Base-by-base conservation (phyloP, 2,329 filamentous ascomycete species). In the Colletotrichum tabaci region DNA sequence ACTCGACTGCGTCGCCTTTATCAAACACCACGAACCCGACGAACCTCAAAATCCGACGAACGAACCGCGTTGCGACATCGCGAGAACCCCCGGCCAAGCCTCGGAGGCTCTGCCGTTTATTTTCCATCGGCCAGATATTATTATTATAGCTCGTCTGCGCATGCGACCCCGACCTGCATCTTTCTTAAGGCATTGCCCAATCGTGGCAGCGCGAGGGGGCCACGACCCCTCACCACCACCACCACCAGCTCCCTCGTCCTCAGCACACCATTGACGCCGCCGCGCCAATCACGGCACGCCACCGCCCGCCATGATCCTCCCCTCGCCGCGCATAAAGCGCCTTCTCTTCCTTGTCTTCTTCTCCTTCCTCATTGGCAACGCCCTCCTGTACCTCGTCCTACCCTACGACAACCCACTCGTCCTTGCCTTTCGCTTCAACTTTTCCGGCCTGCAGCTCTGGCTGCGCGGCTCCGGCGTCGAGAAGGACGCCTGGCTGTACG, bases 401-500 rank as follows among this genome's bases (percentile, higher is more conserved):
- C 74, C 74, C 8, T 62, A 67, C 56, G 74, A 75, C 56, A 74
- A 66, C 53, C 52, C 69, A 15, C 46, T 72, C 26, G 62, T 66
- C 18, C 71, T 75, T 7, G 71, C 71, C 35, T n/a, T 74, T 8
- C 73, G 68, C 63, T 75, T 74, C 71, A 64, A 73, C 46, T 21
- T 60, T 18, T 66, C 67, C 16, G 79, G 82, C n/a, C 61, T 81
- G 44, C 74, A 77, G 52, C 79, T 80, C 62, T 68, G 76, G 30
- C 67, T 84, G 18, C 78, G 77, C 38, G 75, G 74, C 30, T 74
- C 77, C 9, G 67, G 76, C 46, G 74, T 76, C 16, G 75, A 79
- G 40, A 77, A 77, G 75, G 85, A 87, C 67, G 81, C 82, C 40
- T 86, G 84, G 82, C 78, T 87, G 21, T 80, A 79, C 74, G 73